Base-by-base conservation (phyloP, 2,329 filamentous ascomycete genomes). In the Colletotrichum incanum region DNA sequence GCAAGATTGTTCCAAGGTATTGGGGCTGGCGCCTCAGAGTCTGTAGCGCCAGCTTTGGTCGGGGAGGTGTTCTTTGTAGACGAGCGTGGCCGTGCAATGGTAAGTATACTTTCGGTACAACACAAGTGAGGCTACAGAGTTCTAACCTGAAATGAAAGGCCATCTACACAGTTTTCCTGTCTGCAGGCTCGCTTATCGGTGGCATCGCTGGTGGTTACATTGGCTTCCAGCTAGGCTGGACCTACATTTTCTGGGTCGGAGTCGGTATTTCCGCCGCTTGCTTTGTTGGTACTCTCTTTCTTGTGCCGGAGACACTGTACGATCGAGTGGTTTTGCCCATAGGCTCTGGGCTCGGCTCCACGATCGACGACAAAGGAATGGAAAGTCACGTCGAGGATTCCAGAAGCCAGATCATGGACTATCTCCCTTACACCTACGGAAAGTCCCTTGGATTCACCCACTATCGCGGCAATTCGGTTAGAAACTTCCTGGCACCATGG, bases 121-220 rank as follows among this genome's bases (percentile, higher is more conserved):
- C 9, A 6, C 4, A 1, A 16, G 6, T 1, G 12, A 3, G 7
- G n/a, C 8, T 18, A 8, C 14, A 7, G 26, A 14, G 3, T 14
- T 9, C n/a, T 49, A 14, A 39, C 58, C 26, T 11, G 34, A 11
- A 6, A 34, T 3, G 1, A 23, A 31, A 73, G 72, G 81, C 80
- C 0, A 61, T 82, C 1, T 83, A 82, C 62, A 82, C 80, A 0
- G 74, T 80, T 0, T 79, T 78, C 34, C 76, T 83, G 0, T 75
- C 76, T 1, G 72, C 73, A 12, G 81, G 82, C 0, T 78, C 82
- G 0, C 73, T 81, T 0, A 47, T 80, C 1, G 82, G 82, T 2
- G 82, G 82, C 0, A 75, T 83, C 14, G 75, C 75, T 0, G 82
- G 82, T 28, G 81, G 81, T 0, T 83, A 83, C 61, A 81, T 84